Base-by-base conservation (phyloP, 2,329 filamentous ascomycete genomes). In the Paracorniculantispora psalliotae region DNA sequence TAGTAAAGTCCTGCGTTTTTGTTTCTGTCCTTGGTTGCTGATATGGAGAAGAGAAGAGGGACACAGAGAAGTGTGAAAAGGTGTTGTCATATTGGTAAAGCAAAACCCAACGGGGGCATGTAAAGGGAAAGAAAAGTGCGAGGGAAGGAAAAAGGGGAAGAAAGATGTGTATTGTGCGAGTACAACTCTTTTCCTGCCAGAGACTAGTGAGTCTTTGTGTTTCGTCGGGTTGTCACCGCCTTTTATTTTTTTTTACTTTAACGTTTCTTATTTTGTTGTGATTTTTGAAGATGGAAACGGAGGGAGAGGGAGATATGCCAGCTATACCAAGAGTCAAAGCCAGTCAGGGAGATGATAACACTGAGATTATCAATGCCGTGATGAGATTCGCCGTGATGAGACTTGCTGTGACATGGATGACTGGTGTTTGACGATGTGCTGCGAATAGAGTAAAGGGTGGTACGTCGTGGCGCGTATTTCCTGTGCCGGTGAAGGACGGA, bases 281-380 rank as follows among this genome's bases (percentile, higher is more conserved):
- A n/a, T 46, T 30, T 39, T 56, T 15, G 17, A 43, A 17, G 50
- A 28, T 61, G 59, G 59, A 19, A 62, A 62, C 55, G 59, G 63
- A 60, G 62, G 66, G 54, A 26, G 51, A n/a, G n/a, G n/a, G n/a
- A 52, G 55, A 39, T 57, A 57, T 54, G 66, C 66, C 62, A 68
- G 68, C 63, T 67, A 68, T 68, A 72, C 67, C 67, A 67, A 67
- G 62, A 67, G 33, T 50, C 41, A 61, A 61, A 60, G 59, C 68
- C 67, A 71, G 67, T 67, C 65, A 65, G 67, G 65, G 63, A 72
- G 66, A 71, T 73, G 73, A 73, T 73, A 72, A n/a, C 66, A 72
- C 64, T 65, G 70, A 67, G 65, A 72, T 72, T 70, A 70, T 68
- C 64, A 62, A 71, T n/a, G n/a, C n/a, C n/a, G n/a, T n/a, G n/a